Percentiles rank a stretch among this genome's conserved stretches.
Conservation (phyloP, 352 stramenopile species). For the Phytophthora melonis region DNA sequence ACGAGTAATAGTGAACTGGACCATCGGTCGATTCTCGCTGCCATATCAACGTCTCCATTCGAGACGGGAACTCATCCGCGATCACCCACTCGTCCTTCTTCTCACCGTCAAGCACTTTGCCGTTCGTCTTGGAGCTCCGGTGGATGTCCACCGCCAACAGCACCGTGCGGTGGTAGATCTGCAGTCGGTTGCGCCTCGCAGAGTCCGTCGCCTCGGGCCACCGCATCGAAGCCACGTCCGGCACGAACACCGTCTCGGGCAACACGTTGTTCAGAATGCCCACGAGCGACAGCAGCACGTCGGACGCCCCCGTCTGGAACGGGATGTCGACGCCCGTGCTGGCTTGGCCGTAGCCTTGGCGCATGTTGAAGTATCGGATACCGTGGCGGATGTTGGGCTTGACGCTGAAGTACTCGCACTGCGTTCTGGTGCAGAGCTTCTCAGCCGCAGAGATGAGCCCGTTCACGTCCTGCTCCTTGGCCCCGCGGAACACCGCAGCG, state of each 20-base stretch:
- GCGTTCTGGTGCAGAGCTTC: conserved; percentile 49
- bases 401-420: conserved; percentile 62
- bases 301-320: conserved; percentile 55
- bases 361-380: conserved; percentile 75
- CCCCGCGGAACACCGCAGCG: conserved; percentile 60
- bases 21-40: too few relatives aligned
- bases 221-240: conserved; percentile 22
- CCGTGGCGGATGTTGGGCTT: conserved; percentile 62
- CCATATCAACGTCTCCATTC: too few relatives aligned
- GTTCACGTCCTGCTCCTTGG: conserved; percentile 53
- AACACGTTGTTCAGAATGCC: conserved; percentile 64
- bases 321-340: conserved; percentile 41
- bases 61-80: too few relatives aligned
- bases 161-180: conserved; percentile 60
- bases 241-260: conserved; percentile 52
- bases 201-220: conserved; percentile 34
- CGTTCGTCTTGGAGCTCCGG: conserved; percentile 48
- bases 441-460: conserved; percentile 51
- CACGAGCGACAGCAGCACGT: conserved; percentile 62
- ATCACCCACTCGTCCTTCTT: too few relatives aligned
- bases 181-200: conserved; percentile 43
- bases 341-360: conserved; percentile 56
- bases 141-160: conserved; percentile 57
- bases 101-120: too few relatives aligned
- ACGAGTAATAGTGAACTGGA: too few relatives aligned